These are phyloP conservation scores for Aspergillus cristatus DNA, from an alignment of 495 filamentous ascomycete genomes.

Conservation along the genomic window DNA sequence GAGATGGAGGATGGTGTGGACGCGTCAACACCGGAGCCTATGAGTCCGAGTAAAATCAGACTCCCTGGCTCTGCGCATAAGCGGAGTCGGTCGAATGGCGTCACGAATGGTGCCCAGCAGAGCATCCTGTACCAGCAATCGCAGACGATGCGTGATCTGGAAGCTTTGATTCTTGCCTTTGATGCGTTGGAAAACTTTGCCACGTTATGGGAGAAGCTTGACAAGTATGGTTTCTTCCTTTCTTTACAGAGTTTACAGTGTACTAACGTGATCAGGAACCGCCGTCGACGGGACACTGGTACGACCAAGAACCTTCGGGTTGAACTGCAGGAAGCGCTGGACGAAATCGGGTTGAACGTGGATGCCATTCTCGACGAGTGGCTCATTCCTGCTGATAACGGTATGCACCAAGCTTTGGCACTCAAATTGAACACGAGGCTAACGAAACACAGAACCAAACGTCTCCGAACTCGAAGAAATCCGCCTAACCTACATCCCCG, in stretches of 20 bases:
- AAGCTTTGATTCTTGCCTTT: conserved; percentile 57
- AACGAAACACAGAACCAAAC: conserved; percentile 25
- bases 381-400: conserved; percentile 23
- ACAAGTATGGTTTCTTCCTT: conserved; percentile 26
- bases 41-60: conserved; percentile 28
- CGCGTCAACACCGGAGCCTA: conserved; percentile 14
- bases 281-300: conserved; percentile 25
- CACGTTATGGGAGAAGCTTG: conserved; percentile 33
- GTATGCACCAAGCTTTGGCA: conserved; percentile 20
- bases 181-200: conserved; percentile 56
- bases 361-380: conserved; percentile 33
- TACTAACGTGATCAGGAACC: conserved; percentile 19
- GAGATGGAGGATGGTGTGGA: conserved; percentile 15
- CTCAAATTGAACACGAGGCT: background rate
- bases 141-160: conserved; percentile 62
- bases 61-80: conserved; percentile 11
- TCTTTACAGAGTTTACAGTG: background rate
- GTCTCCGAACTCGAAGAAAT: conserved; percentile 42
- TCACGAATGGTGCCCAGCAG: conserved; percentile 7
- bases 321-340: conserved; percentile 23
- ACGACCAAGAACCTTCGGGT: conserved; percentile 24
- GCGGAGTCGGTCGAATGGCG: conserved; percentile 11
- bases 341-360: conserved; percentile 22
- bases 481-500: conserved; percentile 67
- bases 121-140: conserved; percentile 41